A percentile compares a stretch with the other conserved stretches of the same genome.
Evolutionary conservation across 2,329 filamentous ascomycete species (phyloP).

Genomic region (Exophiala mesophila): DNA sequence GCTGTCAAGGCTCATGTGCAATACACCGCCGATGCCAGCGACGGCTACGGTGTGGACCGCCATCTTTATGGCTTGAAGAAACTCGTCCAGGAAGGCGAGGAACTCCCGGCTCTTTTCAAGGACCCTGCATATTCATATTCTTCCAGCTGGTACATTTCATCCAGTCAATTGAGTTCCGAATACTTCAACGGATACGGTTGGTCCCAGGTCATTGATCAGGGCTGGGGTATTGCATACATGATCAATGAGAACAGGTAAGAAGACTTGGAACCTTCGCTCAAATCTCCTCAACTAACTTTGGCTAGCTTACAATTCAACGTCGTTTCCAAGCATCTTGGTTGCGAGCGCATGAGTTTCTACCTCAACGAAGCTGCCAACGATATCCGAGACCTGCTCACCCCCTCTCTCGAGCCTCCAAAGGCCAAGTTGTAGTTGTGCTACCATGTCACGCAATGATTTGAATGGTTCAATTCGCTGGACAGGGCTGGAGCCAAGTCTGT

Average conservation of each 20-base stretch:
- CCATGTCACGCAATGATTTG: constrained; percentile 2
- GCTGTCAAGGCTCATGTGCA: constrained; percentile 78
- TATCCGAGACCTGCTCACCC: constrained; percentile 77
- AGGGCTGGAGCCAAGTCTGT: no score
- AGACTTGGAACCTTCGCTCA: neutral
- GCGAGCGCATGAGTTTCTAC: constrained; percentile 91
- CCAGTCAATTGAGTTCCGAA: constrained; percentile 85
- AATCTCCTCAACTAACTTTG: constrained; percentile 2
- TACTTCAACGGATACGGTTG: constrained; percentile 99
- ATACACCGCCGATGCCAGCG: constrained; percentile 83
- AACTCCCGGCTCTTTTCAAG: constrained; percentile 74
- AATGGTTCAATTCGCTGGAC: constrained; percentile 12
- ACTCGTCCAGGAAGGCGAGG: constrained; percentile 72
- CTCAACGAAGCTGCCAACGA: constrained; percentile 90
- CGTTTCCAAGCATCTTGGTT: constrained; percentile 86
- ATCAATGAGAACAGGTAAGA: constrained; percentile 92
- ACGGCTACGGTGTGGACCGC: constrained; percentile 90
- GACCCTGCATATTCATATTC: constrained; percentile 85
- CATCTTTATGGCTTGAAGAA: constrained; percentile 98
- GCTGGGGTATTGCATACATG: constrained; percentile 98
- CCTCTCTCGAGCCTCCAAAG: constrained; percentile 73
- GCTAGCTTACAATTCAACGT: constrained; percentile 93
- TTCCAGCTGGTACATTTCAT: constrained; percentile 81
- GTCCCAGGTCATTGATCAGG: constrained; percentile 94
- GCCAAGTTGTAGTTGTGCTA: constrained; percentile 76